phyloP scores from a whole-genome alignment of 805 yeast genomes.

The Candida jianshihensis region DNA sequence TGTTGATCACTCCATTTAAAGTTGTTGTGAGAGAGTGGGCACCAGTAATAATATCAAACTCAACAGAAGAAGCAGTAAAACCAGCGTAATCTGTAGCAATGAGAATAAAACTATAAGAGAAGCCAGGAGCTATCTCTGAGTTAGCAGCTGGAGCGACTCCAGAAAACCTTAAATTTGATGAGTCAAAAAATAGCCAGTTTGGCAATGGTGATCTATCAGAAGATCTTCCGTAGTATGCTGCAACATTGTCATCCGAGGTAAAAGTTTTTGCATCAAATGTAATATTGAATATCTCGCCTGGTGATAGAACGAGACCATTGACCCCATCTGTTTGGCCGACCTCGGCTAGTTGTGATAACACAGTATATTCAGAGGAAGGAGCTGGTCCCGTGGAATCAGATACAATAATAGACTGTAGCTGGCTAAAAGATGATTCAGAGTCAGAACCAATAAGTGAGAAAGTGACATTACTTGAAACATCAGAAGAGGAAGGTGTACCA shows the following conservation, averaged over 20 bases:
- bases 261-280: conserved; percentile 60
- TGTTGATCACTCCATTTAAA: conserved; percentile 43
- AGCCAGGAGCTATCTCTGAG: conserved; percentile 84
- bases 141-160: conserved; percentile 88
- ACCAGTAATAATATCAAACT: conserved; percentile 74
- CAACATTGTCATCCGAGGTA: conserved; percentile 41
- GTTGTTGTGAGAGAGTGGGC: conserved; percentile 78
- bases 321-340: conserved; percentile 75
- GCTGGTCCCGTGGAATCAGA: conserved; percentile 50
- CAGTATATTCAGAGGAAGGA: conserved; percentile 34
- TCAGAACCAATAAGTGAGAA: conserved; percentile 64
- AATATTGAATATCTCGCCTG: conserved; percentile 61
- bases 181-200: conserved; percentile 75
- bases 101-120: conserved; percentile 58
- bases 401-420: conserved; percentile 53
- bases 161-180: conserved; percentile 53
- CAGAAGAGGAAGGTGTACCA: conserved; percentile 54
- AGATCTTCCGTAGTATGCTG: conserved; percentile 76
- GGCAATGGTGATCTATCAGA: conserved; percentile 83
- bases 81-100: conserved; percentile 78
- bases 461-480: conserved; percentile 38
- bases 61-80: conserved; percentile 60
- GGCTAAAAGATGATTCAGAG: conserved; percentile 38
- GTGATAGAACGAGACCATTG: conserved; percentile 64
- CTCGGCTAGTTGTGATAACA: conserved; percentile 46